A percentile compares a stretch with the other conserved stretches of the same genome.
phyloP scores from a whole-genome alignment of 495 filamentous ascomycete genomes.

The Bathelium albidoporum region DNA sequence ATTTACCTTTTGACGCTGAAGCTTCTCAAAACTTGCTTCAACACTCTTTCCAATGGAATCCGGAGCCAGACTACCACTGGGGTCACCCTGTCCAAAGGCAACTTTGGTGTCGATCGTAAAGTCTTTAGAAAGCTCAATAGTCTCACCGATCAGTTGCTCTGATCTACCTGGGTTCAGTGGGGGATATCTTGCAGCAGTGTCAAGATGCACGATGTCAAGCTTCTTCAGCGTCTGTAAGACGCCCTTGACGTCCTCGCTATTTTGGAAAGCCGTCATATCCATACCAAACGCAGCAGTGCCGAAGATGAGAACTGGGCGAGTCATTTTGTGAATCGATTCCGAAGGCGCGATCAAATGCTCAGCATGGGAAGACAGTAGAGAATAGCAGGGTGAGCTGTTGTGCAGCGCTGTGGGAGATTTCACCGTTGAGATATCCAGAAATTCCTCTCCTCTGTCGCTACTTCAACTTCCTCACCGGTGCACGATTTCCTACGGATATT shows the following conservation, averaged over 20 bases:
- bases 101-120: constrained; percentile 40
- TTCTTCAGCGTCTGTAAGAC: not conserved
- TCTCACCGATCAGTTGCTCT: constrained; percentile 36
- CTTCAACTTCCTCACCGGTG: no score
- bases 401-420: no score
- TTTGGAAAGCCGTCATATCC: not conserved
- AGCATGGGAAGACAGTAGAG: no score
- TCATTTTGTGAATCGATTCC: not conserved
- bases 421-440: no score
- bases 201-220: constrained; percentile 31
- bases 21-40: constrained; percentile 1
- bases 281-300: not conserved
- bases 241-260: not conserved
- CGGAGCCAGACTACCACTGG: constrained; percentile 7
- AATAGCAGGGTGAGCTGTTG: no score
- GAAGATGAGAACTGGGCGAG: not conserved
- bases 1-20: constrained; percentile 1
- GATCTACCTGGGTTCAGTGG: constrained; percentile 33
- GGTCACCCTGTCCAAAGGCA: constrained; percentile 5
- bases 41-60: constrained; percentile 7
- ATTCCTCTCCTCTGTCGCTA: no score
- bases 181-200: constrained; percentile 39
- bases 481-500: no score
- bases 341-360: no score
- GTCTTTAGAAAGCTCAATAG: constrained; percentile 18